Conservation (phyloP, 179 eudicot species). For the Beta corolliflora region DNA sequence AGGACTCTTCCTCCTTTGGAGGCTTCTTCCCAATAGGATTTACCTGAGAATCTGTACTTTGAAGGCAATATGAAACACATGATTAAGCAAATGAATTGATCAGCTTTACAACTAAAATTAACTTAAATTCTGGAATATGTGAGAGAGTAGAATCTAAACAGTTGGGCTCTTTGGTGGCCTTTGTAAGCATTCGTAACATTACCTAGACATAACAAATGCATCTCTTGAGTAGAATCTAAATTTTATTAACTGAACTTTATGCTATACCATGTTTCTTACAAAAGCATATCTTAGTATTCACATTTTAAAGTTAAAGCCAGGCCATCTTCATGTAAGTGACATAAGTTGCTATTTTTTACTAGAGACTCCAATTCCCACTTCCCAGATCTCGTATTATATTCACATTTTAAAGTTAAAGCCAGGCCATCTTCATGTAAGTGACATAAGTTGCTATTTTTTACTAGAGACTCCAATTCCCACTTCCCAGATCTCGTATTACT, state of each 20-base stretch:
- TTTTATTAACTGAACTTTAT: no score
- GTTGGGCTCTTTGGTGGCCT: background rate
- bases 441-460: background rate
- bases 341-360: background rate
- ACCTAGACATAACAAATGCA: background rate
- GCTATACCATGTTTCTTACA: background rate
- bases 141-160: background rate
- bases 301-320: background rate
- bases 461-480: background rate
- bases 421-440: background rate
- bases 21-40: slow-evolving; percentile 50
- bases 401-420: background rate
- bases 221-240: no score
- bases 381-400: background rate
- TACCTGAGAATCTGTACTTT: slow-evolving; percentile 36
- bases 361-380: background rate
- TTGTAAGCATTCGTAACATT: background rate
- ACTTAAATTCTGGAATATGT: background rate
- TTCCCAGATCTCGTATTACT: background rate
- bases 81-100: background rate
- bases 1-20: slow-evolving; percentile 44
- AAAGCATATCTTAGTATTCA: background rate
- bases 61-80: slow-evolving; percentile 8
- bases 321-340: background rate
- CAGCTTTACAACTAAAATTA: background rate